These are phyloP conservation scores for Pseudogymnoascus sp. DNA, from an alignment of 2,329 filamentous ascomycete species.

Conservation along the genomic window DNA sequence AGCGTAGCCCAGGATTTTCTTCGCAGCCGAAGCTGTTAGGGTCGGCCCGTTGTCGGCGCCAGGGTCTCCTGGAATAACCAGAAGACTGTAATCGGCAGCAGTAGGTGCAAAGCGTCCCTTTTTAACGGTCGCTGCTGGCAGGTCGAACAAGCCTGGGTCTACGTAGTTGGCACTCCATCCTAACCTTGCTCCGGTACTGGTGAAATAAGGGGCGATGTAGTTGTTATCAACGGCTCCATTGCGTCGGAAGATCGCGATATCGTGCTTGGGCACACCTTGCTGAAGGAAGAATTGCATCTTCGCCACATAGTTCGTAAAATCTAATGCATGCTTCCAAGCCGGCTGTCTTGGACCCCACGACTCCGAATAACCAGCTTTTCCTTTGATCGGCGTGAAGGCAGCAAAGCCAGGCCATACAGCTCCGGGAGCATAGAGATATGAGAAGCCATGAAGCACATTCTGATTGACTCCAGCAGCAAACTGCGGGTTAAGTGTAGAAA, in stretches of 20 bases:
- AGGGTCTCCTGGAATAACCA: conserved; percentile 3
- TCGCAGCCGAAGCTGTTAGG: conserved; percentile 6
- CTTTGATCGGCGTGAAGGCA: not conserved
- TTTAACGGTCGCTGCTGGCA: not conserved
- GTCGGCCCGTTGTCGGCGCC: conserved; percentile 3
- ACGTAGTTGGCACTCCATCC: conserved; percentile 10
- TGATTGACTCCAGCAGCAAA: conserved; percentile 9
- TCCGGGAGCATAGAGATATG: conserved; percentile 2
- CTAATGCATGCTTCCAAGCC: not conserved
- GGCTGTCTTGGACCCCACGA: conserved; percentile 11
- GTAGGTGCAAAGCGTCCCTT: not conserved
- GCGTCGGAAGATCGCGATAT: conserved; percentile 10
- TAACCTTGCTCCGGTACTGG: conserved; percentile 2
- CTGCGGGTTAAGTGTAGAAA: conserved; percentile 9
- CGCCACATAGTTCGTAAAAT: conserved; percentile 10
- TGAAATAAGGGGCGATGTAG: not conserved
- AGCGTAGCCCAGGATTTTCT: conserved; percentile 10
- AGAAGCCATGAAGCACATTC: conserved; percentile 4
- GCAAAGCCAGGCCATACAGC: conserved; percentile 8
- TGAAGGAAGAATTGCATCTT: conserved; percentile 10
- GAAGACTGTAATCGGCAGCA: conserved; percentile 10
- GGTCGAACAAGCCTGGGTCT: not conserved
- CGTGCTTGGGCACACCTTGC: conserved; percentile 10
- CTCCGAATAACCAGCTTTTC: conserved; percentile 8
- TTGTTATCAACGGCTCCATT: conserved; percentile 9